Base-by-base conservation (phyloP, 2,329 filamentous ascomycete genomes). In the Monilinia aucupariae region DNA sequence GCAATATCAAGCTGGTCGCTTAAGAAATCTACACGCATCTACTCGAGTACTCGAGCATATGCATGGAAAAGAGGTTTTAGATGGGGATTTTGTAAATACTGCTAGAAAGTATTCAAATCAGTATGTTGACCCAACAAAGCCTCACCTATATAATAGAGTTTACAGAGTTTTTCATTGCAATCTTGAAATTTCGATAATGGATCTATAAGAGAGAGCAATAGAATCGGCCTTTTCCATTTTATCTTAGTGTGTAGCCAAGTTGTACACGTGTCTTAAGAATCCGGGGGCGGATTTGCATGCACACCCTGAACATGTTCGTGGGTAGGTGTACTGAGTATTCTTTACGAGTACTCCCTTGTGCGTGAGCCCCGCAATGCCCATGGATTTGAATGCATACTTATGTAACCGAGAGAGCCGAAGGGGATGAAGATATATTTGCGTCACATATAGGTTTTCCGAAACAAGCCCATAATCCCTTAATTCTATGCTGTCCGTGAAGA, bases 381-480 rank as follows among this genome's bases (percentile, higher is more conserved):
- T 45, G 20, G 34, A 41, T 39, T n/a, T 27, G 20, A n/a, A 61
- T 30, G 4, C n/a, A 25, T 59, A n/a, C 43, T 15, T 13, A 32
- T 48, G n/a, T 61, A 48, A n/a, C 49, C 59, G 50, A 61, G 45
- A 30, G 25, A 34, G 37, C 39, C 59, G 50, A 61, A 41, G 25
- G 27, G 32, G 17, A 45, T n/a, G 27, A 51, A n/a, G 30, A 37
- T 32, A 34, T 56, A 58, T 47, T 39, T 8, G 7, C 34, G n/a
- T 56, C 15, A 17, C 20, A 20, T 30, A 22, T 8, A 47, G 30
- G 10, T 34, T 47, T 47, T n/a, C 5, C 25, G 50, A 37, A 52
- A 22, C 32, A 37, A 27, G 47, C 39, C 20, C 9, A 15, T 8
- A 30, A 22, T 25, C n/a, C 17, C 22, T 39, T 47, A 27, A 7